Base-by-base conservation (phyloP, 257 asterid species). In the Thymus quinquecostatus region DNA sequence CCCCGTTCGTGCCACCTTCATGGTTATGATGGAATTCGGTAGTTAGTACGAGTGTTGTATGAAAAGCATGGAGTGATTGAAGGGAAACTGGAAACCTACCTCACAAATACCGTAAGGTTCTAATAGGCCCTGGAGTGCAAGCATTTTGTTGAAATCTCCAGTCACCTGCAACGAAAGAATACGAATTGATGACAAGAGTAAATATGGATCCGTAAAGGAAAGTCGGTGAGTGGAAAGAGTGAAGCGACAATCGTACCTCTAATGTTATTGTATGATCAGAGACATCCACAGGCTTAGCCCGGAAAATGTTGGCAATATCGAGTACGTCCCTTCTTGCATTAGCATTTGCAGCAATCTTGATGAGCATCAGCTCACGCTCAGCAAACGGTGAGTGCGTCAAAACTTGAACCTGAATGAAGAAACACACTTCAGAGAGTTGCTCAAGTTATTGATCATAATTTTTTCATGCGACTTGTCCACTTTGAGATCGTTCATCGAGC, bases 81-180 rank as follows among this genome's bases (percentile, higher is more conserved):
- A 38, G 54, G 64, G 50, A 59, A 67, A 81, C 92, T 55, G 64
- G 50, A 59, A 67, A 81, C 92, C 50, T 47, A 92, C 98, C 98
- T 92, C 98, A 78, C 98, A 90, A 77, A 92, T 84, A 57, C 98
- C 98, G 58, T 78, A 92, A 62, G 92, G 91, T 76, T 88, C 98
- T 85, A 92, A 80, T 62, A 90, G 70, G 36, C 75, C 82, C 75
- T 90, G 97, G 60, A 92, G 86, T 5, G 98, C 98, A 61, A 88
- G 78, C 94, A 92, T 84, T 82, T 92, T 92, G 72, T 77, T 79
- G 76, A 92, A 83, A 80, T 88, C 98, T 74, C 98, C 98, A 1
- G 97, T 88, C 61, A 92, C 79, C 98, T 92, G 78, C 56, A 78
- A 71, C 54, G 75, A 71, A 63, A 11, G 36, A 60, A 49, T 60